These are phyloP conservation scores for Cordyceps farinosa DNA, from an alignment of 2,329 filamentous ascomycete genomes.

Conservation along the genomic window DNA sequence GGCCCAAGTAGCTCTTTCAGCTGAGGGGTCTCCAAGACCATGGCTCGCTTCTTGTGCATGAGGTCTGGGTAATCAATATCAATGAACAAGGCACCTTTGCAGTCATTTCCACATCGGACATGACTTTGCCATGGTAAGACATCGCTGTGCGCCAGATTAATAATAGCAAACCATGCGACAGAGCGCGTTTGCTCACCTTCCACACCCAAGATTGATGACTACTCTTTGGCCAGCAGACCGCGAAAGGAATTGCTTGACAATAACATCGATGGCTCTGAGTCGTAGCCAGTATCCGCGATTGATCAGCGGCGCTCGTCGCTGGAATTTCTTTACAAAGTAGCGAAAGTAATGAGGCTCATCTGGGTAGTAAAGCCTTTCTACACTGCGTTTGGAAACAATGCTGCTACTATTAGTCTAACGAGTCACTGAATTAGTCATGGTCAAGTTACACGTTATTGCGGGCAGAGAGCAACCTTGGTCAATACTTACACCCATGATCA, in stretches of 20 bases:
- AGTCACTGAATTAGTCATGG: not conserved
- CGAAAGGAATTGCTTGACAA: conserved; percentile 70
- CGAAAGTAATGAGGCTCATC: conserved; percentile 78
- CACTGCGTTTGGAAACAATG: conserved; percentile 87
- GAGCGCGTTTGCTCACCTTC: conserved; percentile 62
- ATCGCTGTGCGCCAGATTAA: conserved; percentile 55
- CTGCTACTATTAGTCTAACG: conserved; percentile 83
- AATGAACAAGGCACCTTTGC: conserved; percentile 63
- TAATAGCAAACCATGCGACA: not conserved
- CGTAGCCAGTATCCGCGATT: conserved; percentile 87
- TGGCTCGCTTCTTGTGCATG: conserved; percentile 67
- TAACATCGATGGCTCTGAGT: conserved; percentile 75
- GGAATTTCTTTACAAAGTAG: conserved; percentile 81
- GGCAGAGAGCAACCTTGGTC: conserved; percentile 1
- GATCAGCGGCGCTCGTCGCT: conserved; percentile 80
- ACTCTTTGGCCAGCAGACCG: conserved; percentile 59
- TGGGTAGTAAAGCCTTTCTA: conserved; percentile 82
- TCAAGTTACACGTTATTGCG: not conserved
- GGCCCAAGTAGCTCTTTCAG: conserved; percentile 41
- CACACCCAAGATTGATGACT: conserved; percentile 82
- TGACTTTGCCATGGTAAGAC: conserved; percentile 83
- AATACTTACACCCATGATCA: conserved; percentile 52
- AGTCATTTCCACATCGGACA: conserved; percentile 58
- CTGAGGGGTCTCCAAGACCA: conserved; percentile 61
- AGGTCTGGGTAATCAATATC: conserved; percentile 84